Conservation (phyloP, 2,329 filamentous ascomycete genomes). For the Trichophyton benhamiae region DNA sequence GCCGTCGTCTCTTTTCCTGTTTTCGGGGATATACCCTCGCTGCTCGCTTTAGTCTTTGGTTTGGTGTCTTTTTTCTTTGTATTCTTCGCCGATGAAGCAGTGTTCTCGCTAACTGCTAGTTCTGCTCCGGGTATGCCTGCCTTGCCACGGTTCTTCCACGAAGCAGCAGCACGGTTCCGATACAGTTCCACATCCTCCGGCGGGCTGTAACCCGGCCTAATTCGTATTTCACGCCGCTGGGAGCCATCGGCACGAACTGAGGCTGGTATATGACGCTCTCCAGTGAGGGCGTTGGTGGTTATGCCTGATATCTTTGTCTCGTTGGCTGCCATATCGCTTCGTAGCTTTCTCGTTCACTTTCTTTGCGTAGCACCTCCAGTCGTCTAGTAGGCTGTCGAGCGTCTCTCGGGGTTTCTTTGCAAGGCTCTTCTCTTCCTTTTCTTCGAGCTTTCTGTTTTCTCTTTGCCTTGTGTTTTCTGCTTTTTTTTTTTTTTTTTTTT, state of each 20-base stretch:
- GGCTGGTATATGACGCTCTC: constrained; percentile 78
- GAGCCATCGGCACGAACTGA: constrained; percentile 79
- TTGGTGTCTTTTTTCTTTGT: constrained; percentile 62
- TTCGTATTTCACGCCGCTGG: constrained; percentile 85
- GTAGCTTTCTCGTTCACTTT: not conserved
- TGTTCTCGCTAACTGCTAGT: constrained; percentile 39
- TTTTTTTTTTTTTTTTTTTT: not conserved
- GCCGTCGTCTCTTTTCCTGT: constrained; percentile 22
- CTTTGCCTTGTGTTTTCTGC: not conserved
- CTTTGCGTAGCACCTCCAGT: no score
- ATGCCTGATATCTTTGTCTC: constrained; percentile 46
- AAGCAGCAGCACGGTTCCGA: constrained; percentile 80
- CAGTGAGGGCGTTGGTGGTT: constrained; percentile 60
- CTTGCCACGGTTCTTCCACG: constrained; percentile 62
- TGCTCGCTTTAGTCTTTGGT: constrained; percentile 44
- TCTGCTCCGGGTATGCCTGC: constrained; percentile 66
- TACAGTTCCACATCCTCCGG: constrained; percentile 94
- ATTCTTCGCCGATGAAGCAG: constrained; percentile 40
- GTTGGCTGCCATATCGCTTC: constrained; percentile 35
- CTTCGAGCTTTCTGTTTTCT: not conserved
- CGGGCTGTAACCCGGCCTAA: constrained; percentile 83
- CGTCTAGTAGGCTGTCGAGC: no score
- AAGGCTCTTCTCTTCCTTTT: not conserved
- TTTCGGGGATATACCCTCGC: constrained; percentile 16
- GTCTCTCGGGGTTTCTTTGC: not conserved